These are phyloP conservation scores for Candida sanyaensis DNA, from an alignment of 1,139 yeast genomes.

Conservation along the genomic window DNA sequence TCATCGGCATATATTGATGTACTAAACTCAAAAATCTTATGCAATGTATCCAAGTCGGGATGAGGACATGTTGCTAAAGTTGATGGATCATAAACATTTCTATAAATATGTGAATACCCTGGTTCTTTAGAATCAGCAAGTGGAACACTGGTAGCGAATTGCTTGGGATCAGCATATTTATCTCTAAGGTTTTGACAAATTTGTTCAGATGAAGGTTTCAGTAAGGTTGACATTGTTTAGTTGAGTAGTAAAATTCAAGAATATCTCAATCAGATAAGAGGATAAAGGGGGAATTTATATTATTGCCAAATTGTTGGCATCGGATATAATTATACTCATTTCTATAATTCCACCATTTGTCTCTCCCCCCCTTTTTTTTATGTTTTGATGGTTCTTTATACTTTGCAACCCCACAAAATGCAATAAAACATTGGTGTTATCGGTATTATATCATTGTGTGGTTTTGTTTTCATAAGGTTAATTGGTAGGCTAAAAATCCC, in stretches of 20 bases:
- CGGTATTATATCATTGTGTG: too few relatives aligned
- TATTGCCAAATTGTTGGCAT: too few relatives aligned
- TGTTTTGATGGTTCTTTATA: too few relatives aligned
- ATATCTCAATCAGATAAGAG: too few relatives aligned
- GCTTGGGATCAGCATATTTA: slow-evolving; percentile 10
- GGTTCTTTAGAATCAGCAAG: slow-evolving; percentile 27
- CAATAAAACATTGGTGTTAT: too few relatives aligned
- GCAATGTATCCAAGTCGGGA: slow-evolving; percentile 50
- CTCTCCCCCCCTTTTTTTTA: not conserved
- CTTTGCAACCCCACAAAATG: too few relatives aligned
- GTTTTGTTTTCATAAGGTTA: too few relatives aligned
- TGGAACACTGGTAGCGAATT: slow-evolving; percentile 15
- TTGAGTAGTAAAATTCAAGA: too few relatives aligned
- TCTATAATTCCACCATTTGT: not conserved
- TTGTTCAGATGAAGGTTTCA: slow-evolving; percentile 13
- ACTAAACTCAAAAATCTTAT: slow-evolving; percentile 48
- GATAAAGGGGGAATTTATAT: not conserved
- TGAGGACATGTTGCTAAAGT: slow-evolving; percentile 44
- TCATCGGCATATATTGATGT: slow-evolving; percentile 34
- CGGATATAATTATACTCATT: too few relatives aligned
- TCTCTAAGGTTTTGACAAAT: slow-evolving; percentile 8
- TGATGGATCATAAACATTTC: slow-evolving; percentile 42
- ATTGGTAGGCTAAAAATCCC: too few relatives aligned
- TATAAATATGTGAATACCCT: slow-evolving; percentile 56
- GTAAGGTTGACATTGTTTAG: slow-evolving; percentile 6